Evolutionary conservation across 495 filamentous ascomycete genomes (phyloP), one percentile per base, ranked within the genome.

Genomic region (Massariosphaeria phaeospora): DNA sequence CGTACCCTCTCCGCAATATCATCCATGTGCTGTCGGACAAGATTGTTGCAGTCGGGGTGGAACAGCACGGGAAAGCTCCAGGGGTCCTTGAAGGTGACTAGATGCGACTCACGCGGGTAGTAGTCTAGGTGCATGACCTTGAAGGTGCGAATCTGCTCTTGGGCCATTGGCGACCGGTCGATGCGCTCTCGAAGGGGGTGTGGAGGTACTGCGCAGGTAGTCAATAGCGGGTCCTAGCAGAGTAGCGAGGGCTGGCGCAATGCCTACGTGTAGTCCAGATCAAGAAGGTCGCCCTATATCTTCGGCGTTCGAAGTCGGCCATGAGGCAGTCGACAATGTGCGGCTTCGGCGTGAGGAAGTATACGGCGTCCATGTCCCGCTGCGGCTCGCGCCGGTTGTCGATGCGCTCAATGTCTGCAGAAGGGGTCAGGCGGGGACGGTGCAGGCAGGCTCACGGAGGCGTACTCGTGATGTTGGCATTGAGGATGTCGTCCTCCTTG

Each of bases 401-500:
- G 69, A 98, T 95, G 61, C 80, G 79, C 72, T 95, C 89, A 70
- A 97, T 85, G 70, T 93, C 89, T 96, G 69, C 40, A 45, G 17
- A 38, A 20, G 18, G 10, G 27, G 48, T 52, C 42, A 45, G 51
- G 21, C 2, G 24, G 36, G 18, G 48, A 17, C 1, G 9, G 9
- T 21, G 10, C 6, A 8, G 15, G n/a, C 23, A 24, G 44, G 27
- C 25, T 5, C n/a, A 27, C 42, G 11, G 33, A 31, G 21, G 49
- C 70, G 46, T 79, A 97, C 91, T 94, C 49, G 91, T 89, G 66
- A 98, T 86, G 67, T 94, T 94, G 69, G 89, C 78, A 67, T 93
- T 91, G 67, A 98, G 84, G 49, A 98, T 91, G 67, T 95, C 88
- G 77, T 96, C 90, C 71, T 95, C 86, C 58, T 87, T 90, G 63